Evolutionary conservation across 192 early-diverging fungal species (phyloP).

Genomic region (Geranomyces michiganensis): DNA sequence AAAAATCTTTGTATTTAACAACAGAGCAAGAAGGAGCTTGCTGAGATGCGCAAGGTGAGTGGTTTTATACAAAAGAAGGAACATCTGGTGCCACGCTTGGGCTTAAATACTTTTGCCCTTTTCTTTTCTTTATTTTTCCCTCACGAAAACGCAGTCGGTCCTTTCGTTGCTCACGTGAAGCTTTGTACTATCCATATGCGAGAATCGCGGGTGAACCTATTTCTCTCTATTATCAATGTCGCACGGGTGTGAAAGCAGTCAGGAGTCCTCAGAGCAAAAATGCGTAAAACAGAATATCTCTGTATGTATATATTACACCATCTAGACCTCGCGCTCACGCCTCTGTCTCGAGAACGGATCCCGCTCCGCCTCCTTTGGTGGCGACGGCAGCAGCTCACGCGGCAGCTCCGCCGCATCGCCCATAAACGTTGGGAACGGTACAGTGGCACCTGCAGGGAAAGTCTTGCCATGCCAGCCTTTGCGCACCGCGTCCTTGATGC

Average conservation of each 20-base stretch:
- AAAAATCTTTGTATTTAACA: not conserved
- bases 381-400: slow-evolving; percentile 46
- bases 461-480: slow-evolving; percentile 49
- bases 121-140: not conserved
- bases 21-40: not conserved
- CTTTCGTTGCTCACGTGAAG: not conserved
- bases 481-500: slow-evolving; percentile 85
- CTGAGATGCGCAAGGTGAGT: not conserved
- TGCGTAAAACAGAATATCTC: not conserved
- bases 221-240: not conserved
- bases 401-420: slow-evolving; percentile 33
- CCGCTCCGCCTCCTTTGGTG: slow-evolving; percentile 23
- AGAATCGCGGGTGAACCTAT: not conserved
- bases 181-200: too few species aligned
- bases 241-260: not conserved
- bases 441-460: slow-evolving; percentile 44
- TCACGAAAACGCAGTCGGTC: not conserved
- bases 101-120: not conserved
- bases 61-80: not conserved
- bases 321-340: slow-evolving; percentile 19
- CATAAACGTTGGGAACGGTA: slow-evolving; percentile 58
- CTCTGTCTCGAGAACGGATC: slow-evolving; percentile 37
- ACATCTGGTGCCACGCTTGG: not conserved
- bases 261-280: not conserved
- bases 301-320: not conserved